phyloP scores from a whole-genome alignment of 495 filamentous ascomycete species.

The Neurospora sp. region DNA sequence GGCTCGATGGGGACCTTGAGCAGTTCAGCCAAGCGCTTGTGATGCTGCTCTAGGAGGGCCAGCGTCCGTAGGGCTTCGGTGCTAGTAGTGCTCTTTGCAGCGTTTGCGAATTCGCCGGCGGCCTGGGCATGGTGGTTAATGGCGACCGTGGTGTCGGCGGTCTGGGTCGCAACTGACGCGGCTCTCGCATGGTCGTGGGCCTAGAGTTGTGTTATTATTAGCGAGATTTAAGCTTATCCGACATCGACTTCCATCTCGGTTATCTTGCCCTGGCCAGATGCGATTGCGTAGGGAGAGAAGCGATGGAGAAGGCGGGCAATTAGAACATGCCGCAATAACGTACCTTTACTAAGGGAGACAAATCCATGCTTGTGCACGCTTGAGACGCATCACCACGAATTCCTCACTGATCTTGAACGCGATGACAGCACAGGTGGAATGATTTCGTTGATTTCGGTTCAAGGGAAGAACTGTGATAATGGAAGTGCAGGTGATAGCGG shows the following conservation, averaged over 20 bases:
- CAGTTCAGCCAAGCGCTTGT: slow-evolving; percentile 66
- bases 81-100: slow-evolving; percentile 62
- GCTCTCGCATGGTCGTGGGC: slow-evolving; percentile 85
- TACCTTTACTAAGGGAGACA: background rate
- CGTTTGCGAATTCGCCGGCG: slow-evolving; percentile 80
- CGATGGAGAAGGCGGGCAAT: background rate
- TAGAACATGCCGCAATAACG: background rate
- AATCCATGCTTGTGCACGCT: background rate
- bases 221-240: background rate
- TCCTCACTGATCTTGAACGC: background rate
- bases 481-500: background rate
- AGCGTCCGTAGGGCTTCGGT: slow-evolving; percentile 77
- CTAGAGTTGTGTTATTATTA: slow-evolving; percentile 29
- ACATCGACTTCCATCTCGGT: background rate
- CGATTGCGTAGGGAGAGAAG: background rate
- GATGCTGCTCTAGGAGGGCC: slow-evolving; percentile 75
- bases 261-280: background rate
- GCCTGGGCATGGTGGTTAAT: slow-evolving; percentile 82
- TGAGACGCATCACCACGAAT: background rate
- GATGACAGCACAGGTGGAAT: background rate
- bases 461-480: background rate
- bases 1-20: slow-evolving; percentile 60
- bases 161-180: slow-evolving; percentile 60
- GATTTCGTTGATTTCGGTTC: background rate
- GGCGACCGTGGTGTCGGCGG: slow-evolving; percentile 65